phyloP scores from a whole-genome alignment of 805 yeast species.

The Isabelozyma rhagii region DNA sequence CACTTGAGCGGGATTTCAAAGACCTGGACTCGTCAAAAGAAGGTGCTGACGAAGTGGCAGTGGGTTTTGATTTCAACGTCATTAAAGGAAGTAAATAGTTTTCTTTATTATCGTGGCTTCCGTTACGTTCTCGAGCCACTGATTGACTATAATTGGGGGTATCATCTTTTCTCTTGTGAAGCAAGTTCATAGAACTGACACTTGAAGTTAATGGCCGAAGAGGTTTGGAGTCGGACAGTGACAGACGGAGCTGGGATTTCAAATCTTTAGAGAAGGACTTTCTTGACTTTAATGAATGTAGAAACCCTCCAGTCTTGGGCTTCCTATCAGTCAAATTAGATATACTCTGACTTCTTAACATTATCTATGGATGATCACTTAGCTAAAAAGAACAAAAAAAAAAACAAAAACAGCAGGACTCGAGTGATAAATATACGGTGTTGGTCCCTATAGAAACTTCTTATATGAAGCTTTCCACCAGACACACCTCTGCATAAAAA shows the following conservation, averaged over 20 bases:
- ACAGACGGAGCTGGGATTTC: slow-evolving; percentile 2
- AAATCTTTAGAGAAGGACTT: slow-evolving; percentile 6
- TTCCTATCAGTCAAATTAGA: slow-evolving; percentile 18
- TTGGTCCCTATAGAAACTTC: too few relatives aligned
- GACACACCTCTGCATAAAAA: too few relatives aligned
- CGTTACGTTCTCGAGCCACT: slow-evolving; percentile 6
- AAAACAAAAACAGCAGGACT: neutral
- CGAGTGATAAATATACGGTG: neutral
- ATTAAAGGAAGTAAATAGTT: slow-evolving; percentile 5
- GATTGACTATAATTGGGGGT: slow-evolving; percentile 7
- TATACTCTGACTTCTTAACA: slow-evolving; percentile 27
- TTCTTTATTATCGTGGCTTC: slow-evolving; percentile 9
- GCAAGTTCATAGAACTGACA: slow-evolving; percentile 7
- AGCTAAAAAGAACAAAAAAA: neutral
- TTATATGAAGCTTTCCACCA: too few relatives aligned
- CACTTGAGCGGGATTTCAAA: slow-evolving; percentile 18
- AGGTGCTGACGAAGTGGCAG: neutral
- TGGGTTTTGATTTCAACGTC: neutral
- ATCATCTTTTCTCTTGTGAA: slow-evolving; percentile 5
- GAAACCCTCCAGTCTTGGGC: slow-evolving; percentile 9
- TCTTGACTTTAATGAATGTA: slow-evolving; percentile 12
- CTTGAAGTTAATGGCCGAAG: slow-evolving; percentile 13
- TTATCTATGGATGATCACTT: slow-evolving; percentile 1
- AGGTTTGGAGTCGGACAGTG: neutral
- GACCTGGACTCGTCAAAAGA: slow-evolving; percentile 1